A percentile compares a stretch with the other conserved stretches of the same genome.
Conservation (phyloP, 148 eudicot species). For the Rhododendron henanense region DNA sequence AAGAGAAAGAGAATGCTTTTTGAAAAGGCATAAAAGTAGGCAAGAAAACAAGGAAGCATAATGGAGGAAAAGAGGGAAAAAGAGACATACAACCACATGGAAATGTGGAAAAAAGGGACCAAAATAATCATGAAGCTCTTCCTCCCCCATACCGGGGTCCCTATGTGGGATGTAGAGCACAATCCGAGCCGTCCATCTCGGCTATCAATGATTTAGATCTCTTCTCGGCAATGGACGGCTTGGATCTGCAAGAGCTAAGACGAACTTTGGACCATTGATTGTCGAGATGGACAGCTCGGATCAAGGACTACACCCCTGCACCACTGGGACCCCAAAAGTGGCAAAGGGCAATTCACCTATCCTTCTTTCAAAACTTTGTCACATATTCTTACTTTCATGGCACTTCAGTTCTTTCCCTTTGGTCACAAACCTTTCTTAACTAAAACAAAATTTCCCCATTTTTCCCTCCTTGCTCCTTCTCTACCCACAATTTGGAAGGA, state of each 20-base stretch:
- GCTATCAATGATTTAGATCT: too few relatives aligned
- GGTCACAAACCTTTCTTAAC: constrained; percentile 20
- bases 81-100: constrained; percentile 44
- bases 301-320: not conserved
- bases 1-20: not conserved
- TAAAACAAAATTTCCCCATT: constrained; percentile 8
- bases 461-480: not conserved
- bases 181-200: too few relatives aligned
- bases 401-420: not conserved
- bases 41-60: constrained; percentile 20
- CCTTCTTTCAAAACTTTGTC: not conserved
- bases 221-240: too few relatives aligned
- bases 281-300: too few relatives aligned
- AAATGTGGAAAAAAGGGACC: constrained; percentile 23
- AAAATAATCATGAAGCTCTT: constrained; percentile 1
- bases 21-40: constrained; percentile 17
- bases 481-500: not conserved
- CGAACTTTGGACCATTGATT: too few relatives aligned
- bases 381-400: not conserved
- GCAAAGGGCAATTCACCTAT: constrained; percentile 8
- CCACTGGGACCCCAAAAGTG: too few relatives aligned
- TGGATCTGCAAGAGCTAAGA: too few relatives aligned
- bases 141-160: not conserved
- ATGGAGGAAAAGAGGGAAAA: constrained; percentile 21
- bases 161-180: too few relatives aligned